Evolutionary conservation across 345 rosid species (phyloP).

Genomic region (Cardamine resedifolia): DNA sequence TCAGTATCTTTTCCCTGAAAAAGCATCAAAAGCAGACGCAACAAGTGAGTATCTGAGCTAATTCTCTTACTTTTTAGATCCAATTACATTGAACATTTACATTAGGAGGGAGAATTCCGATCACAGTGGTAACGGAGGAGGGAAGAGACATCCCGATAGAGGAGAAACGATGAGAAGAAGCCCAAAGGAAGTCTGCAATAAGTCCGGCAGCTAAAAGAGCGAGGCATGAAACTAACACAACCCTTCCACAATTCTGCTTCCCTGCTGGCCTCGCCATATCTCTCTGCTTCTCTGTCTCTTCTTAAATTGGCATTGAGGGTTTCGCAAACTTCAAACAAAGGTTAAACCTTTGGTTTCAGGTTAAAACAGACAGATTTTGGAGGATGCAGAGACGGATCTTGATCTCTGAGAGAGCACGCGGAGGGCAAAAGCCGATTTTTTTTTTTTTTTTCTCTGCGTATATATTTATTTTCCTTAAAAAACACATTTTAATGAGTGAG

Average conservation of each 20-base stretch:
- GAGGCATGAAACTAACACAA: constrained; percentile 46
- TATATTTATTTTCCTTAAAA: constrained; percentile 1
- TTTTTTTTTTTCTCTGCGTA: neutral
- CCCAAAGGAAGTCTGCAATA: constrained; percentile 79
- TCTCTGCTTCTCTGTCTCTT: neutral
- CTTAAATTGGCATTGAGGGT: constrained; percentile 23
- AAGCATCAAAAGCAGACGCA: neutral
- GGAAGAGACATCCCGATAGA: constrained; percentile 36
- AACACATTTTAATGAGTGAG: neutral
- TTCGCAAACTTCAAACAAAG: constrained; percentile 23
- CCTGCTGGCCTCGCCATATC: constrained; percentile 46
- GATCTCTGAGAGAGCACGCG: constrained; percentile 20
- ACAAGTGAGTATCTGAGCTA: neutral
- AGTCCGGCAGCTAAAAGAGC: constrained; percentile 57
- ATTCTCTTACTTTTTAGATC: neutral
- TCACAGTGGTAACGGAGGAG: constrained; percentile 20
- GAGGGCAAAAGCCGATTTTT: neutral
- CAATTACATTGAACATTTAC: constrained; percentile 17
- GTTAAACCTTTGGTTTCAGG: constrained; percentile 13
- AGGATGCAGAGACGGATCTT: constrained; percentile 31
- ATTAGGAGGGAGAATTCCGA: constrained; percentile 26
- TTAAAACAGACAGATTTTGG: neutral
- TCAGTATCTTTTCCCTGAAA: constrained; percentile 39
- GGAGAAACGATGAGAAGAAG: constrained; percentile 64
- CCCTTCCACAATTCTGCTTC: constrained; percentile 51